Conservation (phyloP, 306 rosid genomes). For the Corylus heterophylla region DNA sequence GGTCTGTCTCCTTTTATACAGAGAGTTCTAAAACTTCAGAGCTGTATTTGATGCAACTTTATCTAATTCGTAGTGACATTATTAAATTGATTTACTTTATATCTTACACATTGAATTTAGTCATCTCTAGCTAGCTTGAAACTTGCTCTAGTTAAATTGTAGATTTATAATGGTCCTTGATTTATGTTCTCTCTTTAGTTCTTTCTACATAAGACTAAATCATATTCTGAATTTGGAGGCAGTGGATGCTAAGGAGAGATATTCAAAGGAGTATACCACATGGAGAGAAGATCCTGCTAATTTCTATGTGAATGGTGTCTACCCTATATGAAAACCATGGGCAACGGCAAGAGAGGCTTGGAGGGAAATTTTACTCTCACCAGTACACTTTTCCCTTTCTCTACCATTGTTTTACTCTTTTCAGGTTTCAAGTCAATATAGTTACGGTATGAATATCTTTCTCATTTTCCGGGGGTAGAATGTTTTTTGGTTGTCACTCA, state of each 20-base stretch:
- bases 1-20: slow-evolving; percentile 44
- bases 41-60: background rate
- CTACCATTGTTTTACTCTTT: background rate
- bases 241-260: slow-evolving; percentile 51
- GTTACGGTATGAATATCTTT: slow-evolving; percentile 10
- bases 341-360: slow-evolving; percentile 64
- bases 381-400: slow-evolving; percentile 45
- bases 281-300: slow-evolving; percentile 89
- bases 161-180: slow-evolving; percentile 4
- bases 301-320: slow-evolving; percentile 56
- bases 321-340: slow-evolving; percentile 68
- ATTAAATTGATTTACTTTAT: background rate
- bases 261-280: slow-evolving; percentile 52
- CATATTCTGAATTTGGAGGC: slow-evolving; percentile 60
- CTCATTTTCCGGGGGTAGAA: slow-evolving; percentile 57
- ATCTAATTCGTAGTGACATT: background rate
- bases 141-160: background rate
- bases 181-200: slow-evolving; percentile 15
- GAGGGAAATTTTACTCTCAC: slow-evolving; percentile 67
- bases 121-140: background rate
- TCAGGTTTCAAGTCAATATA: background rate
- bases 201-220: slow-evolving; percentile 42
- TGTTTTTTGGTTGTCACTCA: slow-evolving; percentile 72
- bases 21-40: background rate
- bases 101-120: background rate